A percentile compares a stretch with the other conserved stretches of the same genome.
These are phyloP conservation scores for Vaccinium vitisidaea DNA, from an alignment of 148 eudicot genomes.

Conservation along the genomic window DNA sequence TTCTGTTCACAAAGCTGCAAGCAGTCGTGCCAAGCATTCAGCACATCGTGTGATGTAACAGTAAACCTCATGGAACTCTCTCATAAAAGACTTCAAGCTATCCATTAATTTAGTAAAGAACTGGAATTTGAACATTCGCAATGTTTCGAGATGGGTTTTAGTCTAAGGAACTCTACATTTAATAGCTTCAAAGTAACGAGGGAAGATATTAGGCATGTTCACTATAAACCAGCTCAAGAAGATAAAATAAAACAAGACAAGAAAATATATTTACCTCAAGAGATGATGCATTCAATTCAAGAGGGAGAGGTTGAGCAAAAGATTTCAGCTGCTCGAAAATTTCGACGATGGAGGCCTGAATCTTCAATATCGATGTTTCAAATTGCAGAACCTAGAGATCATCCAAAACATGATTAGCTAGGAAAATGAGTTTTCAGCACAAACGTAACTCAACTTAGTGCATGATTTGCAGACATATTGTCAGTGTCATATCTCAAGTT, in stretches of 20 bases:
- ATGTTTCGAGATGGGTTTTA: background rate
- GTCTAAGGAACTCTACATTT: background rate
- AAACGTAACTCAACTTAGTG: background rate
- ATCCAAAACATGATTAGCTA: constrained; percentile 23
- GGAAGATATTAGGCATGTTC: background rate
- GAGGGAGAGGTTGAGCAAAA: constrained; percentile 45
- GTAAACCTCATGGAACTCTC: background rate
- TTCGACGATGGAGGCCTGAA: constrained; percentile 46
- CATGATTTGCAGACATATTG: background rate
- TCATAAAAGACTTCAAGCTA: background rate
- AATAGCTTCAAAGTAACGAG: background rate
- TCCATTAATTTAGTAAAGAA: background rate
- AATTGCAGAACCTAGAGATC: constrained; percentile 68
- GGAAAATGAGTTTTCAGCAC: background rate
- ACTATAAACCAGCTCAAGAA: background rate
- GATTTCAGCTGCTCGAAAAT: constrained; percentile 63
- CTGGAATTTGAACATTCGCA: background rate
- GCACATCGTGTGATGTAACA: background rate
- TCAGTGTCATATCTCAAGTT: background rate
- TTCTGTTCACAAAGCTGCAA: constrained; percentile 57
- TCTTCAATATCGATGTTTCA: constrained; percentile 56
- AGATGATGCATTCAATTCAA: constrained; percentile 56
- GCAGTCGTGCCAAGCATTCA: constrained; percentile 3
- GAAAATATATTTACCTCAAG: constrained; percentile 53
- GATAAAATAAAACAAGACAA: background rate